Evolutionary conservation across 441 rosid species (phyloP).

Genomic region (Theobroma grandiflorum): DNA sequence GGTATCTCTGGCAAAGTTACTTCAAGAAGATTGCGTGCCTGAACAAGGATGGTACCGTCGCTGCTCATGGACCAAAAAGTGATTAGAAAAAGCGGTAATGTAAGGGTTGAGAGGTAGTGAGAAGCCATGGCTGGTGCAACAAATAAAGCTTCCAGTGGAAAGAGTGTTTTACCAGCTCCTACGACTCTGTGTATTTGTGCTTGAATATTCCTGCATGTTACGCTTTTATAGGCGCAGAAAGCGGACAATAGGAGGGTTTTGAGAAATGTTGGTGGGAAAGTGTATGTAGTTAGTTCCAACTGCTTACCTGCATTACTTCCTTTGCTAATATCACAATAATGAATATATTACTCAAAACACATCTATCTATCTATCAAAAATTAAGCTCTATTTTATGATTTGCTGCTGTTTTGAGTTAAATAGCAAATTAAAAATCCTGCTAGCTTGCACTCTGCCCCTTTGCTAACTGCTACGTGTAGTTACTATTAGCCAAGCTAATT

Average conservation of each 20-base stretch:
- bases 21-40: slow-evolving; percentile 13
- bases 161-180: not conserved
- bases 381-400: too few relatives aligned
- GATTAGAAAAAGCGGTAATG: slow-evolving; percentile 27
- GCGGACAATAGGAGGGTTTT: not conserved
- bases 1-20: slow-evolving; percentile 34
- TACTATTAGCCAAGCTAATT: too few relatives aligned
- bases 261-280: not conserved
- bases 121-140: slow-evolving; percentile 16
- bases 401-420: too few relatives aligned
- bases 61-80: slow-evolving; percentile 14
- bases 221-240: not conserved
- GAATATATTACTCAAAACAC: too few relatives aligned
- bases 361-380: too few relatives aligned
- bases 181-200: not conserved
- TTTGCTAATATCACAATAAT: too few relatives aligned
- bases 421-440: too few relatives aligned
- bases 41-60: not conserved
- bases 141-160: not conserved
- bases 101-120: slow-evolving; percentile 8
- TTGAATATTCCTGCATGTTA: not conserved
- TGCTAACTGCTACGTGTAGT: too few relatives aligned
- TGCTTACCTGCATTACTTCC: not conserved
- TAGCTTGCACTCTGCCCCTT: too few relatives aligned
- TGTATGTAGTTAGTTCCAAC: not conserved